Percentiles rank a stretch among this genome's conserved stretches.
Evolutionary conservation across 495 filamentous ascomycete genomes (phyloP).

Genomic region (Xylaria acuta): DNA sequence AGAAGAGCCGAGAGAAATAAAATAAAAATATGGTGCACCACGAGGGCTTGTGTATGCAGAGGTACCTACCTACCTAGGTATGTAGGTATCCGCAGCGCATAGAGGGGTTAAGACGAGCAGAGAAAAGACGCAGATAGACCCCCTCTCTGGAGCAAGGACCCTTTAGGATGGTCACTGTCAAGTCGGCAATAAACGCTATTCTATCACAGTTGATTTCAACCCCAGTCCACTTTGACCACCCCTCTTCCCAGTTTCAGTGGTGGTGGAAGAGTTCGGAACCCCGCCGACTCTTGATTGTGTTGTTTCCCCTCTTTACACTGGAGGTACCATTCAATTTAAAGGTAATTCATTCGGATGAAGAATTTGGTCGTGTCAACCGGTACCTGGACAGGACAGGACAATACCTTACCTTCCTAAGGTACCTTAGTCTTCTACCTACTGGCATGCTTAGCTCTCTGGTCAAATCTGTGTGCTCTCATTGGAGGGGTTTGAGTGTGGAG

Average conservation of each 20-base stretch:
- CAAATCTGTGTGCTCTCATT: slow-evolving; percentile 5
- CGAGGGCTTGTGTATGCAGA: slow-evolving; percentile 12
- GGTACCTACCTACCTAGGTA: neutral
- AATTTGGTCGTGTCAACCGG: slow-evolving; percentile 5
- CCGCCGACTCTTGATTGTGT: neutral
- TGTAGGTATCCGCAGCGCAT: neutral
- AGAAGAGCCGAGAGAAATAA: slow-evolving; percentile 6
- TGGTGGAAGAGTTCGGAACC: neutral
- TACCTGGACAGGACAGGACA: neutral
- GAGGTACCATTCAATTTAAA: slow-evolving; percentile 2
- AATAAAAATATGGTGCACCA: slow-evolving; percentile 21
- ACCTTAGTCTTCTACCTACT: slow-evolving; percentile 3
- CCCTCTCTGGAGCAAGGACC: neutral
- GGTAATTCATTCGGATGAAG: slow-evolving; percentile 17
- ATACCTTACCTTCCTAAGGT: slow-evolving; percentile 8
- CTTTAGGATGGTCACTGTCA: neutral
- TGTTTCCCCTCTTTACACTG: neutral
- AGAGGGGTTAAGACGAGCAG: neutral
- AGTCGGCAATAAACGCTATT: neutral
- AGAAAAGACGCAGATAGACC: neutral
- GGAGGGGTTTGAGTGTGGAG: neutral
- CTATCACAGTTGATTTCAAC: neutral
- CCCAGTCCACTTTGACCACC: neutral
- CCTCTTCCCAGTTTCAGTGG: neutral
- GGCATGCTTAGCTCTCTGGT: too few species aligned